Evolutionary conservation across 2,329 filamentous ascomycete genomes (phyloP).

Genomic region (Beauveria medogensis): DNA sequence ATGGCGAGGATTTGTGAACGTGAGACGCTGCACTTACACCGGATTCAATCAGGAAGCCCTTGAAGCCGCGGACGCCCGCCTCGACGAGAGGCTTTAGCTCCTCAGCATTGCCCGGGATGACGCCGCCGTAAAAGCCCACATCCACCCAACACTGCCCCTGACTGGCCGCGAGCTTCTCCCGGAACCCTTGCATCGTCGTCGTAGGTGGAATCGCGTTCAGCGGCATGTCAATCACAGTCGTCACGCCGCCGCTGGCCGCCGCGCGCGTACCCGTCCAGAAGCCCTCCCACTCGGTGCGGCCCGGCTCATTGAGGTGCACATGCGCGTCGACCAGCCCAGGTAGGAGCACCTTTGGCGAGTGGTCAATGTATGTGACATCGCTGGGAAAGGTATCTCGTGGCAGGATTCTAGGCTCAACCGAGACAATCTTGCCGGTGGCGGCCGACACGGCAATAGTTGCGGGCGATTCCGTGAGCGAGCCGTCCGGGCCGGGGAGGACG

Average conservation of each 20-base stretch:
- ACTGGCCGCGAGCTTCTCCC: constrained; percentile 79
- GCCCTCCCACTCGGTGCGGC: constrained; percentile 95
- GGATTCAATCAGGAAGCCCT: constrained; percentile 94
- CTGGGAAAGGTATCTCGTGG: constrained; percentile 66
- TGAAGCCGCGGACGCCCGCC: constrained; percentile 87
- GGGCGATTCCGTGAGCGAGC: constrained; percentile 58
- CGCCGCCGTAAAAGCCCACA: constrained; percentile 95
- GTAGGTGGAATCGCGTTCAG: constrained; percentile 95
- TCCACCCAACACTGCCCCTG: constrained; percentile 93
- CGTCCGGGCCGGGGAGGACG: constrained; percentile 63
- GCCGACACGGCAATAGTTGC: constrained; percentile 78
- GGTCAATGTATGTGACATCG: constrained; percentile 68
- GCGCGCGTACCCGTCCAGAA: constrained; percentile 93
- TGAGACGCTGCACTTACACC: constrained; percentile 55
- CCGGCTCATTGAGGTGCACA: constrained; percentile 95
- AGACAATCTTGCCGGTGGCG: constrained; percentile 73
- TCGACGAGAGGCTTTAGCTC: constrained; percentile 75
- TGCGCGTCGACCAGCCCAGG: constrained; percentile 94
- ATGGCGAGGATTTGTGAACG: neutral
- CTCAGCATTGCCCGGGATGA: constrained; percentile 79
- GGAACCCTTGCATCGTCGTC: constrained; percentile 73
- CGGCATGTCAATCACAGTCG: constrained; percentile 96
- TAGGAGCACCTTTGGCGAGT: constrained; percentile 76
- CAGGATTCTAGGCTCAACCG: constrained; percentile 66
- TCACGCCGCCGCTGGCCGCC: constrained; percentile 91